Evolutionary conservation across 1,284 basidiomycete genomes (phyloP).

Genomic region (Thelephora terrestris): DNA sequence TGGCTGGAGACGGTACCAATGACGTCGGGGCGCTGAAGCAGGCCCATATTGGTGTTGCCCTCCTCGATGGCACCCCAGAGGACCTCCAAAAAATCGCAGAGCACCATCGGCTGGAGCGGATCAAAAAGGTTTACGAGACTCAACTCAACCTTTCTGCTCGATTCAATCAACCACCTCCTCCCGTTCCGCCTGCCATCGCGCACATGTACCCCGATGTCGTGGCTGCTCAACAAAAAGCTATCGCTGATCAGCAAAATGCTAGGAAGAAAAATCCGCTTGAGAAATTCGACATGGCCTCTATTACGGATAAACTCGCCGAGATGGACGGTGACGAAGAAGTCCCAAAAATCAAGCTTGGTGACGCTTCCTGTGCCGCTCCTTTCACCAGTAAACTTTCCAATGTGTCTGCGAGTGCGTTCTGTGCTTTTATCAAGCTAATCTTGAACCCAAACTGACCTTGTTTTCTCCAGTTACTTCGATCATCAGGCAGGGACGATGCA

Average conservation of each 20-base stretch:
- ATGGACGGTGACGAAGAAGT: conserved; percentile 91
- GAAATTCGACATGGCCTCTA: conserved; percentile 84
- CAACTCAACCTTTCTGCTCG: conserved; percentile 82
- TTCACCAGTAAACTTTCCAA: conserved; percentile 95
- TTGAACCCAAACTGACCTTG: background rate
- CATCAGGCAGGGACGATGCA: conserved; percentile 93
- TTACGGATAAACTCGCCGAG: conserved; percentile 84
- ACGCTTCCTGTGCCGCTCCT: conserved; percentile 92
- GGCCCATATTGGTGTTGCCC: conserved; percentile 89
- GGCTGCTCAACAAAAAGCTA: conserved; percentile 77
- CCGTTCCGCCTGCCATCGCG: conserved; percentile 76
- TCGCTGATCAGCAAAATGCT: conserved; percentile 49
- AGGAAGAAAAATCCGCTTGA: conserved; percentile 82
- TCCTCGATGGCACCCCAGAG: conserved; percentile 84
- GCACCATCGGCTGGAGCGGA: conserved; percentile 76
- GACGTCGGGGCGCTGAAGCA: conserved; percentile 96
- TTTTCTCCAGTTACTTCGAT: conserved; percentile 72
- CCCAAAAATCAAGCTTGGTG: conserved; percentile 94
- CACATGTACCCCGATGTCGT: conserved; percentile 84
- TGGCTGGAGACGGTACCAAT: conserved; percentile 97
- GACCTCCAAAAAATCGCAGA: conserved; percentile 91
- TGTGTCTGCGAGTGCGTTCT: conserved; percentile 75
- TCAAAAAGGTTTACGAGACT: conserved; percentile 94
- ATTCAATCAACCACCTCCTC: conserved; percentile 87
- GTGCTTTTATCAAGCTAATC: conserved; percentile 1